Conservation (phyloP, 768 basidiomycete species). For the Cubamyces sp. region DNA sequence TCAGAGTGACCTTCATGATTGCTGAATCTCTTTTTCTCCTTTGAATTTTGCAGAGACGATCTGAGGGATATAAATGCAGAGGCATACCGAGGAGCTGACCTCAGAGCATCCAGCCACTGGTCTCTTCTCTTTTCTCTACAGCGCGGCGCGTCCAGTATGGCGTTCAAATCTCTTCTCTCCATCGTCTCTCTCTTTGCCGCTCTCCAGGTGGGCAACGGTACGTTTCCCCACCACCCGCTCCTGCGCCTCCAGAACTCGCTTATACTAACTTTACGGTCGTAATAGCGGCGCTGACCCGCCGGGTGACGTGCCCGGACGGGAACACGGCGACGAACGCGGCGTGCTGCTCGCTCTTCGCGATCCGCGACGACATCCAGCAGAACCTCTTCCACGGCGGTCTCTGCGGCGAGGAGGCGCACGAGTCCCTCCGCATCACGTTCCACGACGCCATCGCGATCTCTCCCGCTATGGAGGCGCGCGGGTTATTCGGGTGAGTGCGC, state of each 20-base stretch:
- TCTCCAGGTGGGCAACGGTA: conserved; percentile 25
- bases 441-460: conserved; percentile 32
- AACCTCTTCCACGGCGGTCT: conserved; percentile 35
- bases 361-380: conserved; percentile 36
- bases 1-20: neutral
- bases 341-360: conserved; percentile 38
- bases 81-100: neutral
- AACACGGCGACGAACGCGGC: conserved; percentile 35
- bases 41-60: neutral
- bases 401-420: conserved; percentile 39
- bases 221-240: neutral
- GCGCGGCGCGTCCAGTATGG: conserved; percentile 19
- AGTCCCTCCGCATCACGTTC: conserved; percentile 34
- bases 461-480: conserved; percentile 12
- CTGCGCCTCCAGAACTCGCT: neutral
- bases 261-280: neutral
- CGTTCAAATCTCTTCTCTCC: conserved; percentile 26
- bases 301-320: conserved; percentile 38
- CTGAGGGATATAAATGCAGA: neutral
- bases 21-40: neutral
- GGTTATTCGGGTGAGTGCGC: conserved; percentile 23
- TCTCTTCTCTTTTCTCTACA: neutral
- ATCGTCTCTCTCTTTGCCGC: conserved; percentile 25
- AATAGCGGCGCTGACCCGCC: conserved; percentile 28
- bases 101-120: neutral